Base-by-base conservation (phyloP, 139 green algal genomes). In the Astrephomene gubernaculifera region DNA sequence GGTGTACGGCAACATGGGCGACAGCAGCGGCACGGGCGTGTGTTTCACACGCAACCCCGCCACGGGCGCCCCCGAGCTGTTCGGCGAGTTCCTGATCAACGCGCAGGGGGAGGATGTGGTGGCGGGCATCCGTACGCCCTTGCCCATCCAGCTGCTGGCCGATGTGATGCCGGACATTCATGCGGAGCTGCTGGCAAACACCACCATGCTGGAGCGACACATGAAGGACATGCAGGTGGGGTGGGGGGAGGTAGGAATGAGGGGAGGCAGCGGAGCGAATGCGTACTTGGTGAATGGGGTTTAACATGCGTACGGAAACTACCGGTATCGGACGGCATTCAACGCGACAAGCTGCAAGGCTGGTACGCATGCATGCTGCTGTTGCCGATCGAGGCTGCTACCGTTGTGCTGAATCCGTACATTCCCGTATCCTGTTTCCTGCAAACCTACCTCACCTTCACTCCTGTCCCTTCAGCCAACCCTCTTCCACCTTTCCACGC, bases 21-120 rank as follows among this genome's bases (percentile, higher is more conserved):
- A 94, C 81, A 94, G 90, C 81, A 92, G 70, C 17, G 96, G 94
- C 73, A 98, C 96, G 1, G 96, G 95, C 49, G 96, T 98, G 70
- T 94, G 91, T 87, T 98, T 98, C 90, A 98, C 96, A 4, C 93
- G 96, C 76, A 95, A 96, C 87, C 95, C 93, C 38, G 88, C 90
- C 86, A 97, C 84, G 25, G 95, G 95, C 36, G 88, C 88, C 35
- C 92, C 92, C 61, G 85, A 92, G 70, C 90, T 98, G 43, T 98
- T 96, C 78, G 96, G 96, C 9, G 96, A 98, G 91, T 98, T 95
- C 91, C 91, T 98, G 29, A 86, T 95, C 83, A 98, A 98, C 76
- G 96, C 95, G 2, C 91, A 93, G 80, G 95, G 95, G 10, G 95
- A 97, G 89, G 95, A 97, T 63, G 95, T 97, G 73, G 95, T 98